These are phyloP conservation scores for Friedmanniomyces endolithicus DNA, from an alignment of 495 filamentous ascomycete species.

Conservation along the genomic window DNA sequence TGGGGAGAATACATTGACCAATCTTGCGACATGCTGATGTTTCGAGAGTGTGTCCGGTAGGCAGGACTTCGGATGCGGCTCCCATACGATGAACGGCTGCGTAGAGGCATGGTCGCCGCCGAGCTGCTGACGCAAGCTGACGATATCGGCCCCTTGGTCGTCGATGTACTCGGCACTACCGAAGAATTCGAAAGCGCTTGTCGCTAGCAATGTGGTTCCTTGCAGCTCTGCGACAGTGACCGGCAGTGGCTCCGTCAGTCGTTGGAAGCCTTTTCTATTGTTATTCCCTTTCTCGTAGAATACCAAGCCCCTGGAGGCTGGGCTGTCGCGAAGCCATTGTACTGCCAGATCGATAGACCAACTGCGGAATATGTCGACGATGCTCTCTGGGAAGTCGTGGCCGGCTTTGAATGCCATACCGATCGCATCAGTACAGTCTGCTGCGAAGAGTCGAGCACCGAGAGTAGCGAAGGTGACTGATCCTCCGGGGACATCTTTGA, in stretches of 20 bases:
- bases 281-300: slow-evolving; percentile 7
- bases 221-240: slow-evolving; percentile 7
- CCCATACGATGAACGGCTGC: slow-evolving; percentile 68
- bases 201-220: slow-evolving; percentile 39
- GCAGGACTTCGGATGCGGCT: slow-evolving; percentile 81
- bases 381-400: slow-evolving; percentile 20
- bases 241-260: slow-evolving; percentile 10
- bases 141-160: slow-evolving; percentile 46
- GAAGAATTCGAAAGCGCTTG: slow-evolving; percentile 74
- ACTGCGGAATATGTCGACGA: slow-evolving; percentile 16
- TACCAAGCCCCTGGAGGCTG: slow-evolving; percentile 21
- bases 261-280: slow-evolving; percentile 13
- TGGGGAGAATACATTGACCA: slow-evolving; percentile 74
- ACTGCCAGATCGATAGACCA: slow-evolving; percentile 16
- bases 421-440: slow-evolving; percentile 8
- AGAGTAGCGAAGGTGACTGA: slow-evolving; percentile 25
- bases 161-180: slow-evolving; percentile 67
- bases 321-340: slow-evolving; percentile 1
- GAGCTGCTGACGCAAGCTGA: slow-evolving; percentile 34
- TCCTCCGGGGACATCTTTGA: slow-evolving; percentile 10
- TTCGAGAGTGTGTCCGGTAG: slow-evolving; percentile 57
- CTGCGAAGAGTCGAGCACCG: slow-evolving; percentile 27
- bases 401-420: slow-evolving; percentile 22
- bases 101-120: background rate
- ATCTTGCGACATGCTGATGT: slow-evolving; percentile 53